Evolutionary conservation across 2,329 filamentous ascomycete species (phyloP).

Genomic region (Fusarium sublunatum): DNA sequence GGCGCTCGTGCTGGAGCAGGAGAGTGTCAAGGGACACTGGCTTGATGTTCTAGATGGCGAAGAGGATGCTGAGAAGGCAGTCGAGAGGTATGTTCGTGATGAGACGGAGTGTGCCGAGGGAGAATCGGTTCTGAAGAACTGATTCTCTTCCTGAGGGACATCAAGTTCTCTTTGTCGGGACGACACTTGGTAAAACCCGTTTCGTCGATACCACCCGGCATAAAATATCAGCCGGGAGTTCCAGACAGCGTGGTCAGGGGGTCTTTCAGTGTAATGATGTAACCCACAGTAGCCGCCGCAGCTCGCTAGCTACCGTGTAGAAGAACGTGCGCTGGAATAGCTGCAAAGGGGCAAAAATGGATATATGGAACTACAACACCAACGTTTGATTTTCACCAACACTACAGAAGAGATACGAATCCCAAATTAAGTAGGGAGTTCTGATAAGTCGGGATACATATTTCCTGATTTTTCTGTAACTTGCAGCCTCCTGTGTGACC

Average conservation of each 20-base stretch:
- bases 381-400: slow-evolving; percentile 22
- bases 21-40: slow-evolving; percentile 58
- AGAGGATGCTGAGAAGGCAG: slow-evolving; percentile 49
- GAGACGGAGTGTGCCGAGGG: slow-evolving; percentile 42
- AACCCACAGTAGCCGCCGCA: slow-evolving; percentile 15
- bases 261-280: background rate
- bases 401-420: background rate
- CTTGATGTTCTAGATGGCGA: slow-evolving; percentile 64
- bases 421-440: slow-evolving; percentile 1
- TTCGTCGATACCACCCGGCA: slow-evolving; percentile 1
- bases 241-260: slow-evolving; percentile 3
- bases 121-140: slow-evolving; percentile 34
- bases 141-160: background rate
- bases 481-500: background rate
- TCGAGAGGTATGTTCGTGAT: slow-evolving; percentile 41
- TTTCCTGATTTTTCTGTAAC: background rate
- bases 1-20: slow-evolving; percentile 58
- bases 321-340: slow-evolving; percentile 16
- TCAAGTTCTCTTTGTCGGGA: background rate
- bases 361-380: slow-evolving; percentile 13
- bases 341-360: slow-evolving; percentile 5
- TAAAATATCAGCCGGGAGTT: background rate
- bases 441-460: background rate
- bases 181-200: background rate
- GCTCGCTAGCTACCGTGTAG: slow-evolving; percentile 2